phyloP scores from a whole-genome alignment of 169 alveolate species.

The Prorocentrum cordatum region DNA sequence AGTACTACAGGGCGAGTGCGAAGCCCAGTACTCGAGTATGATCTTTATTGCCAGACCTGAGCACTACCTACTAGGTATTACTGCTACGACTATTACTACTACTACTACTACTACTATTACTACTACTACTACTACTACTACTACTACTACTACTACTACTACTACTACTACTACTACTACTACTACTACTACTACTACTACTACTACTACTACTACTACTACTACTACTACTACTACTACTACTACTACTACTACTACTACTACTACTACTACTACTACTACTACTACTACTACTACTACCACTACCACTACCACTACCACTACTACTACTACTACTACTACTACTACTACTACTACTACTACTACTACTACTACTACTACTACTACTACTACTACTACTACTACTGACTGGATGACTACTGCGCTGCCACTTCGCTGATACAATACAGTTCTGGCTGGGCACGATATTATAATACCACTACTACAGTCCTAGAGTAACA shows the following conservation, averaged over 20 bases:
- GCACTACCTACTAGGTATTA: too few relatives aligned
- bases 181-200: too few relatives aligned
- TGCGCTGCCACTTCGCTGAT: too few relatives aligned
- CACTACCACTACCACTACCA: neutral
- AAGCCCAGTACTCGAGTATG: too few relatives aligned
- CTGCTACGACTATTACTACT: neutral
- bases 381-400: neutral
- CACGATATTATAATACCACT: too few relatives aligned
- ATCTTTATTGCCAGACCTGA: too few relatives aligned
- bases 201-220: too few relatives aligned
- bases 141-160: neutral
- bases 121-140: neutral
- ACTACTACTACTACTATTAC: neutral
- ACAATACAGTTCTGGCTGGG: too few relatives aligned
- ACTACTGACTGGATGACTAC: neutral
- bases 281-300: neutral
- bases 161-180: neutral
- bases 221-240: neutral
- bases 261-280: neutral
- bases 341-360: neutral
- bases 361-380: neutral
- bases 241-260: neutral
- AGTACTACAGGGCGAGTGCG: too few relatives aligned
- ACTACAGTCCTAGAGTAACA: too few relatives aligned
- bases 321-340: neutral